Conservation (phyloP, 495 filamentous ascomycete species). For the Elasticomyces elasticus region DNA sequence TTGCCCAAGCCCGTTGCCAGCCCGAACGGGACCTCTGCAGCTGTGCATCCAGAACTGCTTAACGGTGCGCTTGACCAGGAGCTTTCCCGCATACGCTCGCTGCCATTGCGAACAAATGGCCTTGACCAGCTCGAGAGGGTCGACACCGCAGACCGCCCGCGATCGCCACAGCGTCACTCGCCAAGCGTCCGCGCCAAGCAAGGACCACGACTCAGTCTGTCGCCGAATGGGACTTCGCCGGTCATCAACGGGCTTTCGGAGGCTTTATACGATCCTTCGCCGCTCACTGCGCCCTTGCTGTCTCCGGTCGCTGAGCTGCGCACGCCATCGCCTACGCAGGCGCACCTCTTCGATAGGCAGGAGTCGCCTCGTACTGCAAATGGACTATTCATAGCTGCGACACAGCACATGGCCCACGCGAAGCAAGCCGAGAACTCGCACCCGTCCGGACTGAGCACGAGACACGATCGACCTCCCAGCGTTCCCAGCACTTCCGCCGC, state of each 20-base stretch:
- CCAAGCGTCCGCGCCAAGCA: constrained; percentile 2
- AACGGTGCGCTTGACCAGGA: constrained; percentile 1
- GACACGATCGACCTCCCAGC: constrained; percentile 14
- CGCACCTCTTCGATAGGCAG: constrained; percentile 6
- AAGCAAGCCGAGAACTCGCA: constrained; percentile 5
- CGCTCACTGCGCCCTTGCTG: constrained; percentile 28
- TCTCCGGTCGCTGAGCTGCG: constrained; percentile 40
- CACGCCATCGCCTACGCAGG: constrained; percentile 36
- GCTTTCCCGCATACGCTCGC: not conserved
- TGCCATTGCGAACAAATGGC: constrained; percentile 5
- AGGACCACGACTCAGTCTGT: constrained; percentile 1
- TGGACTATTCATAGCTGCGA: constrained; percentile 10
- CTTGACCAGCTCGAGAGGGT: not conserved
- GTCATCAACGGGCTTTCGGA: constrained; percentile 3
- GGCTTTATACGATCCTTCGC: constrained; percentile 2
- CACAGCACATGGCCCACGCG: constrained; percentile 13
- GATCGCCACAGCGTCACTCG: not conserved
- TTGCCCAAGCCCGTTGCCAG: not conserved
- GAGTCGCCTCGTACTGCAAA: constrained; percentile 17
- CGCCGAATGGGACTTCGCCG: constrained; percentile 9
- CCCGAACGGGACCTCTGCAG: not conserved
- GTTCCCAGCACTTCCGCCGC: constrained; percentile 7
- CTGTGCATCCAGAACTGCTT: not conserved
- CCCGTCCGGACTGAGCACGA: not conserved
- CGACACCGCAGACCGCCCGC: not conserved